Conservation (phyloP, 2,329 filamentous ascomycete species). For the Chrysosporium queenslandicum region DNA sequence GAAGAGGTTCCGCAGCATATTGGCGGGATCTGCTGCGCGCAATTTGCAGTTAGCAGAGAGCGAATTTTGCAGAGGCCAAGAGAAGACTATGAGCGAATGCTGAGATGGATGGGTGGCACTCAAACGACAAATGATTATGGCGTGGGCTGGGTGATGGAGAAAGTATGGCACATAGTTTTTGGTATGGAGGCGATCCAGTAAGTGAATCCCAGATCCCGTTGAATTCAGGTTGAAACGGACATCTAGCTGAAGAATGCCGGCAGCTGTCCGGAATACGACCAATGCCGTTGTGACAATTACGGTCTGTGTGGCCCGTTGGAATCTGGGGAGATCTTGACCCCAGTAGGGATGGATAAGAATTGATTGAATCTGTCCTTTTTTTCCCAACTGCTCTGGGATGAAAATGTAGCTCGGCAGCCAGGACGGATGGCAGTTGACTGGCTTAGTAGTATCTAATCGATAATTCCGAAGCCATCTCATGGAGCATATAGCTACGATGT, state of each 20-base stretch:
- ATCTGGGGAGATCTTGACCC: neutral
- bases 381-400: too few relatives aligned
- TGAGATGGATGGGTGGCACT: conserved; percentile 51
- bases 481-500: too few relatives aligned
- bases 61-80: conserved; percentile 42
- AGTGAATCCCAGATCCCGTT: conserved; percentile 13
- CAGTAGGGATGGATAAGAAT: neutral
- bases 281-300: conserved; percentile 10
- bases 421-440: too few relatives aligned
- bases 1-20: conserved; percentile 42
- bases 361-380: neutral
- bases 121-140: conserved; percentile 42
- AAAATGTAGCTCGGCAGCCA: too few relatives aligned
- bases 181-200: conserved; percentile 34
- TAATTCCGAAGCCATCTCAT: too few relatives aligned
- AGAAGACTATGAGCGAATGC: conserved; percentile 48
- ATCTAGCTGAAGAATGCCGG: neutral
- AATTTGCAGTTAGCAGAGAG: conserved; percentile 52
- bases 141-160: conserved; percentile 54
- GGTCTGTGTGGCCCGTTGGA: neutral
- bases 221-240: neutral
- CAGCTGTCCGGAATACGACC: conserved; percentile 8
- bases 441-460: too few relatives aligned
- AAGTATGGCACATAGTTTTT: conserved; percentile 54
- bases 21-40: conserved; percentile 53